Evolutionary conservation across 306 rosid species (phyloP).

Genomic region (Urtica urens): DNA sequence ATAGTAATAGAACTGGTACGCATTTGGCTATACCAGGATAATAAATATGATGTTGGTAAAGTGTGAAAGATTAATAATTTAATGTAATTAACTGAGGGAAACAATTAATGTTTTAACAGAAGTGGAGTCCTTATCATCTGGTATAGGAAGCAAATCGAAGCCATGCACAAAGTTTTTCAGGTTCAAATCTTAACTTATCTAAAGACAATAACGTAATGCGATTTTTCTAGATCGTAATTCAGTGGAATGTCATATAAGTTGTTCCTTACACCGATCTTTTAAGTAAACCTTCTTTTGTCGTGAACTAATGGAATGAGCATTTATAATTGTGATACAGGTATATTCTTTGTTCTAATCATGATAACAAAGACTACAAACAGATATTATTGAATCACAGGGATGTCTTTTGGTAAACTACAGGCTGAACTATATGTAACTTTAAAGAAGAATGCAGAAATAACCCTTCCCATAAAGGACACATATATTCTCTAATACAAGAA

Average conservation of each 20-base stretch:
- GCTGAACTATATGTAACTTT: constrained; percentile 35
- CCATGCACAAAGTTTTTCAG: constrained; percentile 99
- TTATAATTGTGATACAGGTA: constrained; percentile 77
- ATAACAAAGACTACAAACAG: constrained; percentile 61
- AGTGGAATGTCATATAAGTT: constrained; percentile 17
- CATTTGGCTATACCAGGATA: constrained; percentile 6
- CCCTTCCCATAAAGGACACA: constrained; percentile 20
- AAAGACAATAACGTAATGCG: constrained; percentile 51
- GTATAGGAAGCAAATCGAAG: constrained; percentile 97
- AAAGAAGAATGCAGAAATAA: constrained; percentile 36
- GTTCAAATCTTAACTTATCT: constrained; percentile 90
- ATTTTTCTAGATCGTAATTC: constrained; percentile 29
- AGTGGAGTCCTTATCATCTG: constrained; percentile 68
- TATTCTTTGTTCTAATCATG: constrained; percentile 46
- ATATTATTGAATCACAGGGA: constrained; percentile 43
- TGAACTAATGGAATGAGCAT: constrained; percentile 61
- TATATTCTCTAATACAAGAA: constrained; percentile 18
- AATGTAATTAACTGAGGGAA: constrained; percentile 51
- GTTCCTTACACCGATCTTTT: constrained; percentile 15
- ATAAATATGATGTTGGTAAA: constrained; percentile 22
- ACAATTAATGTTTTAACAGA: constrained; percentile 95
- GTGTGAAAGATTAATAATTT: constrained; percentile 35
- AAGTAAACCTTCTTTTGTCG: constrained; percentile 33
- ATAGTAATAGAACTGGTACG: constrained; percentile 4
- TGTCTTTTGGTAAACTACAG: constrained; percentile 33